Conservation (phyloP, 331 rosid species). For the Spiraea crenata region DNA sequence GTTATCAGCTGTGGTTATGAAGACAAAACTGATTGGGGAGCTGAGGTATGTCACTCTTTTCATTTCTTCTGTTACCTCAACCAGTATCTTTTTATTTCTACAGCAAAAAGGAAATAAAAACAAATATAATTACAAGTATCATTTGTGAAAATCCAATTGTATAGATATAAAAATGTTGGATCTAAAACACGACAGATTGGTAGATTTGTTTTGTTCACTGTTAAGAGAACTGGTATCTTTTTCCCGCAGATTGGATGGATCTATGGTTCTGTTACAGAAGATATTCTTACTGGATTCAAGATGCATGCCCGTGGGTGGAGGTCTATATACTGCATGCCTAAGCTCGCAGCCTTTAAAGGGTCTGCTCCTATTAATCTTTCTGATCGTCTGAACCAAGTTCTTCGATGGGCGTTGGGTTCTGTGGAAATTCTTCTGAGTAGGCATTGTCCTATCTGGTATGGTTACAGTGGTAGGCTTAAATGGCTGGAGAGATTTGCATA, state of each 20-base stretch:
- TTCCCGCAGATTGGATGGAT: constrained; percentile 92
- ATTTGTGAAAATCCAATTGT: neutral
- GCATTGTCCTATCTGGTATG: constrained; percentile 98
- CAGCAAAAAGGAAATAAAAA: neutral
- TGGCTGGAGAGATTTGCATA: constrained; percentile 95
- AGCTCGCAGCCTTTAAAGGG: constrained; percentile 91
- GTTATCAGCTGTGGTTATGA: constrained; percentile 99
- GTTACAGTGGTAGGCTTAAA: constrained; percentile 85
- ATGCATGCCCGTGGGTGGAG: constrained; percentile 99
- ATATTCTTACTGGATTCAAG: constrained; percentile 97
- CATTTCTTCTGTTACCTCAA: constrained; percentile 10
- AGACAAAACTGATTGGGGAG: constrained; percentile 97
- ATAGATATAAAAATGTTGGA: neutral
- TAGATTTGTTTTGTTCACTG: neutral
- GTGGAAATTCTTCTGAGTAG: constrained; percentile 97
- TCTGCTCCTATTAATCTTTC: constrained; percentile 99
- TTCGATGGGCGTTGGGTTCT: constrained; percentile 96
- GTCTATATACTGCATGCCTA: constrained; percentile 89
- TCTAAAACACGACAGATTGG: no score
- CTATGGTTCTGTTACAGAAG: constrained; percentile 99
- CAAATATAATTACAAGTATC: neutral
- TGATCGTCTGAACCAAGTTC: constrained; percentile 99
- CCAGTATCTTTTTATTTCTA: neutral
- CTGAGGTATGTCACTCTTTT: constrained; percentile 52
- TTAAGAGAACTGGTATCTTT: constrained; percentile 17